A percentile compares a stretch with the other conserved stretches of the same genome.
These are phyloP conservation scores for Solanum hybrid DNA, from an alignment of 305 asterid genomes.

Conservation along the genomic window DNA sequence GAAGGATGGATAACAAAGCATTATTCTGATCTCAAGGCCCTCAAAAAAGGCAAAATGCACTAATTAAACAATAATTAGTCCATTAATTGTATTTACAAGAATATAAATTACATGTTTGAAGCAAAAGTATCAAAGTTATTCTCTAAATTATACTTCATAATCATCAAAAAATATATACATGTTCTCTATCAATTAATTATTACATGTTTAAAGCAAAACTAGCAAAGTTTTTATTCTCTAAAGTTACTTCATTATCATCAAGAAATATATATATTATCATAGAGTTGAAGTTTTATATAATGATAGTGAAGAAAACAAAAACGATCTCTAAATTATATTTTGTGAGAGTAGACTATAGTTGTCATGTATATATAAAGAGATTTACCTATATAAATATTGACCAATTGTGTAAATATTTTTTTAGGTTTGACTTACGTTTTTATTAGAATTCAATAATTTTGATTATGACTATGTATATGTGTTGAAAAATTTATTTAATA, in stretches of 20 bases:
- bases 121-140: not conserved
- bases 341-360: not conserved
- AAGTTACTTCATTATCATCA: not conserved
- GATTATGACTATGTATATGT: not conserved
- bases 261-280: not conserved
- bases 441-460: not conserved
- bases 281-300: not conserved
- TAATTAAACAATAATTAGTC: not conserved
- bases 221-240: not conserved
- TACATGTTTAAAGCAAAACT: not conserved
- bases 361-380: not conserved
- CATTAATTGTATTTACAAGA: not conserved
- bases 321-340: not conserved
- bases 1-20: constrained; percentile 36
- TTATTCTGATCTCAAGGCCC: constrained; percentile 31
- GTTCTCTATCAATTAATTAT: not conserved
- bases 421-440: not conserved
- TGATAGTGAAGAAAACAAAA: not conserved
- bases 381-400: not conserved
- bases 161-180: not conserved
- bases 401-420: not conserved
- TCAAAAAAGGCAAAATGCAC: not conserved
- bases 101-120: not conserved
- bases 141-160: not conserved
- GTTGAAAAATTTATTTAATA: accelerated